Percentiles rank a stretch among this genome's conserved stretches.
phyloP scores from a whole-genome alignment of 2,329 filamentous ascomycete genomes.

The Botrytis paeoniae region DNA sequence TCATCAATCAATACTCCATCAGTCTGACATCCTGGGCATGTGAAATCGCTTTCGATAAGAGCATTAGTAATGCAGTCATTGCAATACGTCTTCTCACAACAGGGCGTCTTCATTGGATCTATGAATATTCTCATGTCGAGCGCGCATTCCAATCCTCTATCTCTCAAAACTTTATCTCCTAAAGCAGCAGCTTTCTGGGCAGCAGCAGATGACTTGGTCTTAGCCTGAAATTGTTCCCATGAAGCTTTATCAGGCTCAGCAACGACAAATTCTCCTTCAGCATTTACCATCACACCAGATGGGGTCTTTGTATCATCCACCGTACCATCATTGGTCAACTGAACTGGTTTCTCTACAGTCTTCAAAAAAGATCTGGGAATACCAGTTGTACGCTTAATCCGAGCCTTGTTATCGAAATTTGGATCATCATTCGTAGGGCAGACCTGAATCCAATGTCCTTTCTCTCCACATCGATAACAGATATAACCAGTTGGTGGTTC shows the following conservation, averaged over 20 bases:
- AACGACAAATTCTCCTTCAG: conserved; percentile 95
- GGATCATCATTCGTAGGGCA: conserved; percentile 99
- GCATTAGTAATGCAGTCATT: conserved; percentile 99
- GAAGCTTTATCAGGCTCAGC: conserved; percentile 92
- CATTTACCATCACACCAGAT: conserved; percentile 94
- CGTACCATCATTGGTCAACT: conserved; percentile 68
- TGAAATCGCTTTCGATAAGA: conserved; percentile 96
- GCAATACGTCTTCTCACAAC: conserved; percentile 97
- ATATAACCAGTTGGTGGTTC: conserved; percentile 92
- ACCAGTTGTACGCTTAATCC: conserved; percentile 93
- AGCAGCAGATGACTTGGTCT: conserved; percentile 80
- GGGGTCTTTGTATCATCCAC: conserved; percentile 78
- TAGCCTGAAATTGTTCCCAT: conserved; percentile 96
- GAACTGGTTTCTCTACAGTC: conserved; percentile 86
- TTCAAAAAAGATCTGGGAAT: conserved; percentile 95
- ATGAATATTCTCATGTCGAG: conserved; percentile 98
- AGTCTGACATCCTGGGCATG: conserved; percentile 87
- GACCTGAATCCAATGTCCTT: conserved; percentile 98
- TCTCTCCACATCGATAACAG: conserved; percentile 93
- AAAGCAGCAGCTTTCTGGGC: conserved; percentile 74
- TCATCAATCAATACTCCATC: conserved; percentile 93
- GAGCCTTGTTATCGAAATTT: conserved; percentile 87
- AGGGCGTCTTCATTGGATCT: conserved; percentile 98
- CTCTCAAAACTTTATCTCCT: conserved; percentile 82
- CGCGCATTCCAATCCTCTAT: conserved; percentile 85